Percentiles rank a stretch among this genome's conserved stretches.
phyloP scores from a whole-genome alignment of 2,329 filamentous ascomycete genomes.

The Paracamarosporium sp. region DNA sequence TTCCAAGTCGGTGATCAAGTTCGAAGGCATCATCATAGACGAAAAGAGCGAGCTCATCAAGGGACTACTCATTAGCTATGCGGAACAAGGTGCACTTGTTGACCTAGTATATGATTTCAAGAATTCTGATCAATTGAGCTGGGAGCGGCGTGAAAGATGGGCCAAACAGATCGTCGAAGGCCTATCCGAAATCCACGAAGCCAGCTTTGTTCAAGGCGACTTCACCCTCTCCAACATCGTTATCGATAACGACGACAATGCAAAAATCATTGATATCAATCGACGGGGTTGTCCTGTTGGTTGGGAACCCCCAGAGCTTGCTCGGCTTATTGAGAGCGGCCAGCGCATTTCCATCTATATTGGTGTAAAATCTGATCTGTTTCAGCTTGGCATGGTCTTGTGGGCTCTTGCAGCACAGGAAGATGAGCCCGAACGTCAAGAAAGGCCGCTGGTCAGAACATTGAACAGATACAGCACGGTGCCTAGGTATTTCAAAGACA shows the following conservation, averaged over 20 bases:
- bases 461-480: slow-evolving; percentile 55
- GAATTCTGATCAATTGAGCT: slow-evolving; percentile 62
- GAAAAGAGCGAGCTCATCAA: slow-evolving; percentile 77
- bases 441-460: slow-evolving; percentile 64
- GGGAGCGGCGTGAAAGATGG: slow-evolving; percentile 82
- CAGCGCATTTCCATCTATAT: slow-evolving; percentile 97
- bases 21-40: slow-evolving; percentile 88
- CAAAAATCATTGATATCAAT: slow-evolving; percentile 99
- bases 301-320: slow-evolving; percentile 95
- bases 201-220: slow-evolving; percentile 95
- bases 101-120: slow-evolving; percentile 87
- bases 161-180: slow-evolving; percentile 89
- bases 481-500: slow-evolving; percentile 78
- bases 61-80: slow-evolving; percentile 87
- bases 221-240: slow-evolving; percentile 98
- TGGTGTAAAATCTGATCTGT: slow-evolving; percentile 95
- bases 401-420: slow-evolving; percentile 89
- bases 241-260: slow-evolving; percentile 81
- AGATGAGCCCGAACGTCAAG: slow-evolving; percentile 85
- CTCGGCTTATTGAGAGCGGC: slow-evolving; percentile 81
- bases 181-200: slow-evolving; percentile 90
- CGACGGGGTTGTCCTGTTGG: slow-evolving; percentile 94
- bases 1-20: slow-evolving; percentile 79
- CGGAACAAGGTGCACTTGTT: slow-evolving; percentile 84
- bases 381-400: slow-evolving; percentile 94